Conservation (phyloP, 1,139 yeast genomes). For the Yamadazyma conglobata region DNA sequence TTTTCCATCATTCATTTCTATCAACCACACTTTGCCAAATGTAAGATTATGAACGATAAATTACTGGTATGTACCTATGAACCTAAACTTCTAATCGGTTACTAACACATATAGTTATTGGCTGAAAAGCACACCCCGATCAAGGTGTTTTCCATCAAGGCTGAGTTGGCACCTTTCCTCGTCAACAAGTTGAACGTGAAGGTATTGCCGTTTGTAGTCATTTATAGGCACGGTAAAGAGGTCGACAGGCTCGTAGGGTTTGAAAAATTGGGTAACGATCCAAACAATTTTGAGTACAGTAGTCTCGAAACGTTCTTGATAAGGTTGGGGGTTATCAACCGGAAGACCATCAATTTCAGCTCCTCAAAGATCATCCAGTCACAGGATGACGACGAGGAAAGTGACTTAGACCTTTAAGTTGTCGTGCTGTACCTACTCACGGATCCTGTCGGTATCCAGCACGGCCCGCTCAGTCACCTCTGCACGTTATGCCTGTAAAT, state of each 20-base stretch:
- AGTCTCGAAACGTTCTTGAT: conserved; percentile 46
- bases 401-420: conserved; percentile 35
- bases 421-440: no score
- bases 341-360: conserved; percentile 30
- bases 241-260: conserved; percentile 62
- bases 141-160: conserved; percentile 56
- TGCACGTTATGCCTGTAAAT: no score
- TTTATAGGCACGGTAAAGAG: conserved; percentile 61
- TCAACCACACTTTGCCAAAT: conserved; percentile 57
- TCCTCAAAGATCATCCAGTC: conserved; percentile 15
- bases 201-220: conserved; percentile 67
- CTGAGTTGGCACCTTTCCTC: conserved; percentile 67
- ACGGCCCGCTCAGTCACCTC: no score
- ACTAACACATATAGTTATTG: conserved; percentile 10
- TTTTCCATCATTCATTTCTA: conserved; percentile 62
- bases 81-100: neutral
- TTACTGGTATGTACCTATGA: conserved; percentile 20
- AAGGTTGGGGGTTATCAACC: conserved; percentile 25
- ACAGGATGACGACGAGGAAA: conserved; percentile 26
- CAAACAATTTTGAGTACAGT: conserved; percentile 29
- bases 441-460: no score
- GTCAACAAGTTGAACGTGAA: conserved; percentile 59
- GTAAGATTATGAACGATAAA: conserved; percentile 54
- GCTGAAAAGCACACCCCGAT: conserved; percentile 59
- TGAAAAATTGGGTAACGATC: conserved; percentile 48